Conservation (phyloP, 139 green algal genomes). For the Picochlorum sp. region DNA sequence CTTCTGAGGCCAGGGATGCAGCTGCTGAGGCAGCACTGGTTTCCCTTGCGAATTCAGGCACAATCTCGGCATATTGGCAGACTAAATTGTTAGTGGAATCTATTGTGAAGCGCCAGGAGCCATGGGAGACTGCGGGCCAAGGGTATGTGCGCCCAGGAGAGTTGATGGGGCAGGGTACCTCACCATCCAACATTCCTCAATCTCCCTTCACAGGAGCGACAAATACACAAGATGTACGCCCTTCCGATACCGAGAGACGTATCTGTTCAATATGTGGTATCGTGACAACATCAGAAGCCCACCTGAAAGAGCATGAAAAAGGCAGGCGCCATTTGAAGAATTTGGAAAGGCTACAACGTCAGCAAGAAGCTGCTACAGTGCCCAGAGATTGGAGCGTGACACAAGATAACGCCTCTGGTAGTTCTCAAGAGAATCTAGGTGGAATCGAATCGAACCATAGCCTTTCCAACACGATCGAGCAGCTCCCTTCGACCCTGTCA, state of each 20-base stretch:
- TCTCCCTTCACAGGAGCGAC: conserved; percentile 7
- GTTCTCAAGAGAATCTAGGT: neutral
- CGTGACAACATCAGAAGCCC: conserved; percentile 37
- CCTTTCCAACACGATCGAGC: conserved; percentile 7
- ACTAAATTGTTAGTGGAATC: conserved; percentile 20
- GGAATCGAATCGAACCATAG: neutral
- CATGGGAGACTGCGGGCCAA: no score
- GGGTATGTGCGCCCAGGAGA: neutral
- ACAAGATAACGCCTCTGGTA: neutral
- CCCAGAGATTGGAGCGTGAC: neutral
- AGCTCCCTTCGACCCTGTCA: conserved; percentile 7
- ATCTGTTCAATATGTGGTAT: conserved; percentile 45
- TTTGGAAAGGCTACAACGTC: conserved; percentile 28
- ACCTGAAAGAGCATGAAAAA: conserved; percentile 36
- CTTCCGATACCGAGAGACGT: neutral
- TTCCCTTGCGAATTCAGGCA: conserved; percentile 11
- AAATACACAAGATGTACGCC: neutral
- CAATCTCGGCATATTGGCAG: conserved; percentile 24
- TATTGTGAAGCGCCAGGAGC: no score
- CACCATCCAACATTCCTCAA: neutral
- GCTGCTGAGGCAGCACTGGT: conserved; percentile 15
- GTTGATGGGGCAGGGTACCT: neutral
- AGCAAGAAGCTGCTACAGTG: conserved; percentile 1
- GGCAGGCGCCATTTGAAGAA: conserved; percentile 40
- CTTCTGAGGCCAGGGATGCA: conserved; percentile 7